phyloP scores from a whole-genome alignment of 2,329 filamentous ascomycete species.

The Stemphylium lycopersici region DNA sequence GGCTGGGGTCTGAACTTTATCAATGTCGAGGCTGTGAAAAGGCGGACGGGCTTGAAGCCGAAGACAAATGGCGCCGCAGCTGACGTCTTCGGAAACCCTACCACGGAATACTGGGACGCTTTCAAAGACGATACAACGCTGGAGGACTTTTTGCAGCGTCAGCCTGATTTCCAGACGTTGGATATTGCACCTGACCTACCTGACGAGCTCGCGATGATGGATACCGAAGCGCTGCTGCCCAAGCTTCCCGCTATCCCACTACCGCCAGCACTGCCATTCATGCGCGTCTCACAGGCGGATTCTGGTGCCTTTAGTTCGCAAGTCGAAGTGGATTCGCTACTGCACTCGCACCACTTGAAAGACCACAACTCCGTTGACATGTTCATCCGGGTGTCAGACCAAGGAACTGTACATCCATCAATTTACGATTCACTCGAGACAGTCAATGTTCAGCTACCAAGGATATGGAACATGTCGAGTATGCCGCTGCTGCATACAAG shows the following conservation, averaged over 20 bases:
- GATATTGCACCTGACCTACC: conserved; percentile 48
- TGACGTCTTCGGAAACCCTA: conserved; percentile 28
- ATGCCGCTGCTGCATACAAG: conserved; percentile 68
- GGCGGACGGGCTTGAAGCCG: conserved; percentile 42
- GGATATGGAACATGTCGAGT: conserved; percentile 51
- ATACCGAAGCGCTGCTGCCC: conserved; percentile 46
- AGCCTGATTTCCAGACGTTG: conserved; percentile 41
- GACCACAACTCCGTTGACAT: conserved; percentile 79
- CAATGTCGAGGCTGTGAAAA: conserved; percentile 54
- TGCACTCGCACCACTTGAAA: conserved; percentile 58
- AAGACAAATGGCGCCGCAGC: conserved; percentile 17
- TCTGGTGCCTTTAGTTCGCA: conserved; percentile 50
- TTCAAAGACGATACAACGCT: conserved; percentile 42
- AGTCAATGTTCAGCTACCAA: conserved; percentile 65
- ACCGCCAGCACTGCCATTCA: conserved; percentile 43
- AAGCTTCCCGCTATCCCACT: conserved; percentile 48
- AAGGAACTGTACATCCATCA: conserved; percentile 75
- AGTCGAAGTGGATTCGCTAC: conserved; percentile 47
- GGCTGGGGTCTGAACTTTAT: conserved; percentile 64
- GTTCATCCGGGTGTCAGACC: conserved; percentile 74
- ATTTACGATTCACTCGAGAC: conserved; percentile 88
- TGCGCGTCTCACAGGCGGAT: conserved; percentile 35
- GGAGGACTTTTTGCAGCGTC: conserved; percentile 50
- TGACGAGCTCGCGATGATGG: conserved; percentile 50
- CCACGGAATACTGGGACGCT: conserved; percentile 44